Conservation (phyloP, 208 protist species). For the Strigomonas galati region DNA sequence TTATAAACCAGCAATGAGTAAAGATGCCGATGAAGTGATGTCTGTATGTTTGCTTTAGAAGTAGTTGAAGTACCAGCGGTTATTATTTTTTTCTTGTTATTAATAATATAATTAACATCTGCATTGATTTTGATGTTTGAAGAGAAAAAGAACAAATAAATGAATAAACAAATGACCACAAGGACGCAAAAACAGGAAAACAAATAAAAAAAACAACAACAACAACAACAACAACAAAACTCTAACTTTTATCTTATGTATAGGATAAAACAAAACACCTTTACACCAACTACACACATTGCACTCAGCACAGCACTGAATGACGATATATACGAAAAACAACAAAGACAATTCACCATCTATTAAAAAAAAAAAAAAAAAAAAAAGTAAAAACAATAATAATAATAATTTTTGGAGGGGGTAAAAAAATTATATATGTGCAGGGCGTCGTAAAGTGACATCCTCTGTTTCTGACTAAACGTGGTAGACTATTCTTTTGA, state of each 20-base stretch:
- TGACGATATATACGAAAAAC: neutral
- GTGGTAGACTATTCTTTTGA: no score
- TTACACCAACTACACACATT: neutral
- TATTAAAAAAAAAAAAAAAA: conserved; percentile 1
- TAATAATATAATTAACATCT: neutral
- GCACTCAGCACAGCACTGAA: neutral
- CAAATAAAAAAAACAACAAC: no score
- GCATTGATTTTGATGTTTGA: no score
- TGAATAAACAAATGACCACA: no score
- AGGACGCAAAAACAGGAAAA: no score
- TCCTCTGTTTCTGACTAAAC: neutral
- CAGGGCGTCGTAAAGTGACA: neutral
- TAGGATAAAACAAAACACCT: neutral
- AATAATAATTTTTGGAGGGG: neutral
- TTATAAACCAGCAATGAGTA: neutral
- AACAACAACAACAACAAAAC: neutral
- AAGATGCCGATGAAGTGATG: no score
- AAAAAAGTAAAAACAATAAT: neutral
- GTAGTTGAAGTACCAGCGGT: no score
- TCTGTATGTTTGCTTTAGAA: no score
- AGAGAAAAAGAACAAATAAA: no score
- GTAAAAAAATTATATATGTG: neutral
- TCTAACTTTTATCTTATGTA: conserved; percentile 2
- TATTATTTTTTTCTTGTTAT: no score
- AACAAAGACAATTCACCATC: neutral